Base-by-base conservation (phyloP, 768 basidiomycete species). In the Agaricus subrufescens region DNA sequence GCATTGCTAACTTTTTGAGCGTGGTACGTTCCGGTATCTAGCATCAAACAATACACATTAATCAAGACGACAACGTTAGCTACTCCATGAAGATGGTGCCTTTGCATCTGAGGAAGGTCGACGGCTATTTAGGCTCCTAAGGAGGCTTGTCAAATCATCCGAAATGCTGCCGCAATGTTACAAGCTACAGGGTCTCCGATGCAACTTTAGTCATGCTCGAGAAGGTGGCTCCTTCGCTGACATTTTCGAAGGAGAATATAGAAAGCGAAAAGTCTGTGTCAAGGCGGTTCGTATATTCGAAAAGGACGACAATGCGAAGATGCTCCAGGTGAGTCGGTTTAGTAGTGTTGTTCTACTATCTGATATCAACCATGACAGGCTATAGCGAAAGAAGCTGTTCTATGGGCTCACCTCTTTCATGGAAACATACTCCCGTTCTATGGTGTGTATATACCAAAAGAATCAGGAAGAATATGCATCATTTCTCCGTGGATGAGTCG, bases 351-450 rank as follows among this genome's bases (percentile, higher is more conserved):
- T 42, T 15, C 7, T 7, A 15, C n/a, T 19, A 42, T 42, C 12
- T 42, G 40, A 42, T 12, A 19, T 10, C 12, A 14, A n/a, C 26
- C 4, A 15, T 29, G 10, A 9, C n/a, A 50, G 49, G 26, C 6
- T n/a, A 26, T 10, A 12, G 39, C 39, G 5, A 50, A 50, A 50
- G 73, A 75, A 43, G 69, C 67, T 11, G 60, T 67, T n/a, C 39
- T 68, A 39, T 75, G 74, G 71, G 61, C 61, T 7, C 65, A 69
- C 54, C 47, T 74, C 10, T 58, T 52, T 0, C 74, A 75, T 52
- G 61, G 65, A 0, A 73, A 73, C 42, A 67, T 75, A 14, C 55
- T 75, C 29, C 72, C 71, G 2, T 57, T 75, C 26, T 67, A 68
- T 61, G 72, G 73, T 3, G 47, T 71, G 14, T 74, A 62, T 42